Conservation (phyloP, 345 rosid species). For the Reutealis trisperma region DNA sequence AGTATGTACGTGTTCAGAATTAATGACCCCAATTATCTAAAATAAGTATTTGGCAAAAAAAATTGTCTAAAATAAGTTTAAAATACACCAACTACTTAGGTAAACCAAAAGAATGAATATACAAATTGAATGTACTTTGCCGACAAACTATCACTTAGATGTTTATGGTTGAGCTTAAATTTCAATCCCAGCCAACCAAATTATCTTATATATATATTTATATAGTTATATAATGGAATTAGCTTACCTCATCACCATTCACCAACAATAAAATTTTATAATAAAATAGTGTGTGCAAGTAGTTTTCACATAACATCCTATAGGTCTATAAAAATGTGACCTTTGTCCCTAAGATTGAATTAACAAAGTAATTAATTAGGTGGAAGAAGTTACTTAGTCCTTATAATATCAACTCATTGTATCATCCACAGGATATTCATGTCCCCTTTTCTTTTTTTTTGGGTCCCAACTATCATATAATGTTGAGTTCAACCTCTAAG, state of each 20-base stretch:
- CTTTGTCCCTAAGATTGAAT: constrained; percentile 25
- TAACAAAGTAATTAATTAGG: background rate
- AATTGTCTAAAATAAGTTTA: no score
- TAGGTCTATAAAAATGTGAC: constrained; percentile 9
- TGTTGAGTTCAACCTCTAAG: background rate
- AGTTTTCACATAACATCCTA: constrained; percentile 16
- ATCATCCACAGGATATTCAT: background rate
- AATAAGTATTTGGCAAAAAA: no score
- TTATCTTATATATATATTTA: no score
- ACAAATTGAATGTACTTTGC: no score
- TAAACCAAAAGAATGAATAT: no score
- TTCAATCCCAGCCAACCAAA: no score
- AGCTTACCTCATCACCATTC: background rate
- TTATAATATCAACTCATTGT: constrained; percentile 12
- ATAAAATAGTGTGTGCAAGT: background rate
- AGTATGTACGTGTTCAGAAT: no score
- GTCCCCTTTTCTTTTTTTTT: background rate
- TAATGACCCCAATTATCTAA: no score
- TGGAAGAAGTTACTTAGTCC: constrained; percentile 34
- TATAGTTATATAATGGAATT: background rate
- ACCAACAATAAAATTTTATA: background rate
- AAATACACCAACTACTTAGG: no score
- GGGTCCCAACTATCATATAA: constrained; percentile 9
- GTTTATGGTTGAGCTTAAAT: background rate
- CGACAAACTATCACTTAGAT: background rate